A percentile compares a stretch with the other conserved stretches of the same genome.
These are phyloP conservation scores for Naumovozyma dairenensis DNA, from an alignment of 805 yeast genomes.

Conservation along the genomic window DNA sequence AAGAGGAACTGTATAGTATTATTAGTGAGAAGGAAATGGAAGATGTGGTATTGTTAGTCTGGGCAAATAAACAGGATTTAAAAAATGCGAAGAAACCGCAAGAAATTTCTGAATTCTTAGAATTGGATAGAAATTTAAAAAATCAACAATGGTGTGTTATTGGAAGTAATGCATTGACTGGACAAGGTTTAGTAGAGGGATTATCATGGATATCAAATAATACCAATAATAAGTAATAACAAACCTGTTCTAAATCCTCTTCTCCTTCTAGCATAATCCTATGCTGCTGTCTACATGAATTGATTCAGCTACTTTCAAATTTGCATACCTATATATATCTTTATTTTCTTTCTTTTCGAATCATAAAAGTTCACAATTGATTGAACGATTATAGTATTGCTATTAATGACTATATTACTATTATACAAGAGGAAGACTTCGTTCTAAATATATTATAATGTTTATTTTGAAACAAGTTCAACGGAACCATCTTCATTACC, in stretches of 20 bases:
- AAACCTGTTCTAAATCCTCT: neutral
- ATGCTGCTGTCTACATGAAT: no score
- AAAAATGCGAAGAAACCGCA: constrained; percentile 64
- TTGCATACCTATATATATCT: no score
- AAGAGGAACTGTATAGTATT: constrained; percentile 65
- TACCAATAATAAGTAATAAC: constrained; percentile 21
- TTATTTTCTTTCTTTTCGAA: no score
- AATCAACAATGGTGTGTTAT: constrained; percentile 84
- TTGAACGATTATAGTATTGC: no score
- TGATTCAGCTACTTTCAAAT: no score
- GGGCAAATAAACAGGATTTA: constrained; percentile 84
- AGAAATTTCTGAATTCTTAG: constrained; percentile 65
- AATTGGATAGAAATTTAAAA: constrained; percentile 45
- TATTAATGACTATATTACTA: no score
- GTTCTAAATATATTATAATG: constrained; percentile 3
- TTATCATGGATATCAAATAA: constrained; percentile 76
- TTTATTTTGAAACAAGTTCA: constrained; percentile 24
- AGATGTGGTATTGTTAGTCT: constrained; percentile 66
- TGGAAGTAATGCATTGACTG: constrained; percentile 82
- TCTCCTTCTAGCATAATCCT: no score
- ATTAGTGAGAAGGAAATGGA: constrained; percentile 77
- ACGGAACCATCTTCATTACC: constrained; percentile 75
- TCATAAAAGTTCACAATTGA: no score
- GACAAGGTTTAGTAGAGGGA: constrained; percentile 84
- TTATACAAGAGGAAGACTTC: neutral